Evolutionary conservation across 2,329 filamentous ascomycete species (phyloP).

Genomic region (Blumeria graminis): DNA sequence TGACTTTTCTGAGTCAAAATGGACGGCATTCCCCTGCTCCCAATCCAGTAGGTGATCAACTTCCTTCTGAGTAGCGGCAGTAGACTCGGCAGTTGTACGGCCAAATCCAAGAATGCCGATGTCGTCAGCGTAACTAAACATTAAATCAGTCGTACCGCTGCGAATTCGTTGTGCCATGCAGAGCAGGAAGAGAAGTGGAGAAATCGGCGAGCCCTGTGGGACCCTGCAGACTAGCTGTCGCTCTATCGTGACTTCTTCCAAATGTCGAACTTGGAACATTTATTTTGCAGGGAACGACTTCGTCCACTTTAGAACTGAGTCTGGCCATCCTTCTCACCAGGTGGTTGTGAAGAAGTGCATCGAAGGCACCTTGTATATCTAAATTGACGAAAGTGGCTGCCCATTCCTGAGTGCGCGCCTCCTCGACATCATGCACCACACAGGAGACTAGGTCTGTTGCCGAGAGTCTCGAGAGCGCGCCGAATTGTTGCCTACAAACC

Average conservation of each 20-base stretch:
- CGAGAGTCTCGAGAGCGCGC: no score
- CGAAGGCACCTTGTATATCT: neutral
- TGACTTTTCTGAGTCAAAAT: neutral
- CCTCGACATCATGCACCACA: no score
- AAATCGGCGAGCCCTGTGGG: neutral
- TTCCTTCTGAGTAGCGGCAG: neutral
- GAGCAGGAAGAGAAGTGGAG: neutral
- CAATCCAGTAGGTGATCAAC: neutral
- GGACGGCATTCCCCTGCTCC: neutral
- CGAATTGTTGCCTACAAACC: no score
- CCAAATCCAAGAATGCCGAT: neutral
- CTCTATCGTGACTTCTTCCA: no score
- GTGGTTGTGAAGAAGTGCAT: neutral
- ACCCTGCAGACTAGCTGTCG: no score
- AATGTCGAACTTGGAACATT: neutral
- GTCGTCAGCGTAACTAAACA: neutral
- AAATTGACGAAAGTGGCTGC: no score
- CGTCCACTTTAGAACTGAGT: neutral
- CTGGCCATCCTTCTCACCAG: neutral
- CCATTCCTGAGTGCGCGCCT: no score
- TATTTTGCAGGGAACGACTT: neutral
- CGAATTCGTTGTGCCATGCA: neutral
- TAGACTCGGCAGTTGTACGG: neutral
- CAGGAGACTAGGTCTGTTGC: no score
- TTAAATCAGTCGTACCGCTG: neutral